These are phyloP conservation scores for Lepraria neglecta DNA, from an alignment of 495 filamentous ascomycete genomes.

Conservation along the genomic window DNA sequence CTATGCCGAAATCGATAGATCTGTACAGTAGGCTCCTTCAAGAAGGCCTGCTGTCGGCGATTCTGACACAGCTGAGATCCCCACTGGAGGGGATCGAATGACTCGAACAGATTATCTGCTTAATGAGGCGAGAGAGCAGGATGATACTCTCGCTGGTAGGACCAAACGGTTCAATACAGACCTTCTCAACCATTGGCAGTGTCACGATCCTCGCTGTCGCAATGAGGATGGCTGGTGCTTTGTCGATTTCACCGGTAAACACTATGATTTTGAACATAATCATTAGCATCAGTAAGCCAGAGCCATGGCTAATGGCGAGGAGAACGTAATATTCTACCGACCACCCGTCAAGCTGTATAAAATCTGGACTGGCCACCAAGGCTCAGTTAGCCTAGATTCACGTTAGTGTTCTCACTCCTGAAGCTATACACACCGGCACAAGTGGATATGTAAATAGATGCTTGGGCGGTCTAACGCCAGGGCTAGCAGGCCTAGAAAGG, in stretches of 20 bases:
- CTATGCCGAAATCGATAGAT: background rate
- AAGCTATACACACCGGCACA: too few species aligned
- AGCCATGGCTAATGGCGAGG: conserved; percentile 2
- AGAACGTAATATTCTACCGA: background rate
- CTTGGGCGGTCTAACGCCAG: too few species aligned
- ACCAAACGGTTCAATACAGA: background rate
- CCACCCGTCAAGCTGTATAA: background rate
- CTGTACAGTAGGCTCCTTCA: too few species aligned
- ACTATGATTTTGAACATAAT: background rate
- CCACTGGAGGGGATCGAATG: background rate
- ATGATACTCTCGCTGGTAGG: background rate
- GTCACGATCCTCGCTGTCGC: background rate
- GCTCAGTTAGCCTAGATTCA: too few species aligned
- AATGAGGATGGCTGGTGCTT: background rate
- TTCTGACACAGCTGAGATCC: background rate
- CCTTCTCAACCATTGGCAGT: background rate
- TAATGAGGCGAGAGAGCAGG: background rate
- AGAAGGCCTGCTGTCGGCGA: background rate
- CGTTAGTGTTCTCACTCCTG: too few species aligned
- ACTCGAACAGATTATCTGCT: background rate
- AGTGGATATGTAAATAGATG: too few species aligned
- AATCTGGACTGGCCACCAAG: background rate
- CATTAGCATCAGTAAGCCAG: background rate
- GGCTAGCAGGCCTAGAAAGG: too few species aligned
- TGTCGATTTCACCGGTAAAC: background rate